These are phyloP conservation scores for Neltuma alba DNA, from an alignment of 306 rosid genomes.

Conservation along the genomic window DNA sequence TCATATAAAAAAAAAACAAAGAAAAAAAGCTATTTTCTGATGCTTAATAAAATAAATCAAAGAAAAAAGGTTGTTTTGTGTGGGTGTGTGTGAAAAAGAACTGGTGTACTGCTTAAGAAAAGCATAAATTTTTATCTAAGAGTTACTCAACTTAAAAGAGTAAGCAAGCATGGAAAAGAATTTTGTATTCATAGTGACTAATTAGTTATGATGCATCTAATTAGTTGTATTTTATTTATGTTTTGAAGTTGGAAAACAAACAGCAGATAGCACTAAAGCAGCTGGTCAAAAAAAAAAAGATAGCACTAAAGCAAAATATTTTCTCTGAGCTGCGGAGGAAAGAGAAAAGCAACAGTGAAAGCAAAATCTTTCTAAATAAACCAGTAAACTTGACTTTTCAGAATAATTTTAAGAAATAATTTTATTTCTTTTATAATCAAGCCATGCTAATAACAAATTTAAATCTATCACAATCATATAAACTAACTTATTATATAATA, in stretches of 20 bases:
- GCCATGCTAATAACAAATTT: no score
- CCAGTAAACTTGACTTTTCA: no score
- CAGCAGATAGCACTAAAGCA: background rate
- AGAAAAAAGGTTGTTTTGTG: background rate
- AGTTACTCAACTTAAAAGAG: conserved; percentile 13
- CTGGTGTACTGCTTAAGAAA: conserved; percentile 14
- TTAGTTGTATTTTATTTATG: background rate
- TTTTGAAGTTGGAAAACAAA: conserved; percentile 8
- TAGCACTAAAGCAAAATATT: background rate
- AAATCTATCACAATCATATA: no score
- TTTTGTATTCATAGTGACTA: background rate
- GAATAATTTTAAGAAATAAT: no score
- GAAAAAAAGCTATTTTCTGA: no score
- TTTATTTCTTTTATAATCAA: no score
- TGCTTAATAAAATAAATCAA: background rate
- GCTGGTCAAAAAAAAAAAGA: no score
- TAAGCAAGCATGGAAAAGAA: background rate
- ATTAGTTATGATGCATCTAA: background rate
- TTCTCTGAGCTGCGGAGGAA: background rate
- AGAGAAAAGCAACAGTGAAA: conserved; percentile 37
- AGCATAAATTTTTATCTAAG: background rate
- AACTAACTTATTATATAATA: no score
- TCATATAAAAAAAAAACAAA: no score
- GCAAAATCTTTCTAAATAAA: no score
- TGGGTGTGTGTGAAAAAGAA: background rate